Percentiles rank a stretch among this genome's conserved stretches.
These are phyloP conservation scores for Paxillus ammoniavirescens DNA, from an alignment of 768 basidiomycete species.

Conservation along the genomic window DNA sequence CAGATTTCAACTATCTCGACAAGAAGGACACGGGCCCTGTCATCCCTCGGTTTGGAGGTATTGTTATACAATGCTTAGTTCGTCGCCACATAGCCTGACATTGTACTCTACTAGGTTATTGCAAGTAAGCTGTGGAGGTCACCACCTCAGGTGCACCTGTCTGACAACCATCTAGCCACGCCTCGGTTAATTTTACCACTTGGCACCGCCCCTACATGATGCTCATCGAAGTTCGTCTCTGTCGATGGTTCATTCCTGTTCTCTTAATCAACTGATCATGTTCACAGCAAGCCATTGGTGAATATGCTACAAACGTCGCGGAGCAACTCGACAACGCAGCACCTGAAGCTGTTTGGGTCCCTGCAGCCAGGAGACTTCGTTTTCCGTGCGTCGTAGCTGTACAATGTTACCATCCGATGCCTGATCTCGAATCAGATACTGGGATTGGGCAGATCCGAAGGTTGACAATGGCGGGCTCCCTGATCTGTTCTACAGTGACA, in stretches of 20 bases:
- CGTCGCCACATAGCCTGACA: background rate
- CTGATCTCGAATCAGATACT: conserved; percentile 16
- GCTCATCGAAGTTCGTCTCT: conserved; percentile 20
- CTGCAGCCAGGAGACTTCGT: conserved; percentile 21
- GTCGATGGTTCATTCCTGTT: no score
- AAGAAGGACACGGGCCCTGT: conserved; percentile 24
- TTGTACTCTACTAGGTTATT: conserved; percentile 16
- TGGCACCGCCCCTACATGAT: conserved; percentile 30
- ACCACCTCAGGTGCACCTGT: background rate
- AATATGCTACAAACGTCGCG: conserved; percentile 22
- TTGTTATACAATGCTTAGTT: background rate
- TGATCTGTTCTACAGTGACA: conserved; percentile 14
- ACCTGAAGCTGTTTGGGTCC: conserved; percentile 20
- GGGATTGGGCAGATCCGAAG: conserved; percentile 28
- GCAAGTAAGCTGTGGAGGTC: conserved; percentile 19
- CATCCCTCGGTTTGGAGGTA: conserved; percentile 28
- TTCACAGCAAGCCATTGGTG: conserved; percentile 27
- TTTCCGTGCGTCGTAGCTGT: conserved; percentile 22
- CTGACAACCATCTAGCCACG: conserved; percentile 12
- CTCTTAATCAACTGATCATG: background rate
- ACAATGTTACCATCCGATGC: background rate
- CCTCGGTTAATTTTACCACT: conserved; percentile 19
- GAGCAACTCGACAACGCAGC: conserved; percentile 21
- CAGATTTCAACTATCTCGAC: conserved; percentile 18
- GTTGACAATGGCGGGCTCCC: conserved; percentile 20